Evolutionary conservation across 2,329 filamentous ascomycete species (phyloP), one percentile per base, ranked within the genome.

Genomic region (Penicillium vulpinum): DNA sequence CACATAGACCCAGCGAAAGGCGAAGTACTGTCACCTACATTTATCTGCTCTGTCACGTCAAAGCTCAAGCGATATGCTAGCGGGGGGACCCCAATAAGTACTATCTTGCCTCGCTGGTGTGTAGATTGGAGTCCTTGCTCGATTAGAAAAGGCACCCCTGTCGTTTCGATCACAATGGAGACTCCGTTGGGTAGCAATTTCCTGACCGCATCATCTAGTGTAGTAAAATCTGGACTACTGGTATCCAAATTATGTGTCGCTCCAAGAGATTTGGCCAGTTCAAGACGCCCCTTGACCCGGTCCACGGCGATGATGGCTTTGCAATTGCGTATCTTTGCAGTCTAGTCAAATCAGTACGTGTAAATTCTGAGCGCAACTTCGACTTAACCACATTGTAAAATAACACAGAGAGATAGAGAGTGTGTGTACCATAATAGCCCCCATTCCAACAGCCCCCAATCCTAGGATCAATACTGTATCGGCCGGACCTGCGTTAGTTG

Each of bases 1-100:
- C 28, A 29, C 28, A 51, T 11, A 22, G 40, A 18, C 11, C 7
- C 6, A 7, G 50, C 57, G 38, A 6, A 29, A 29, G 7, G 28
- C 28, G 28, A 29, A 9, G 28, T 2, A 29, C 28, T 29, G 28
- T 6, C 28, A 8, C 28, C 7, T 35, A 63, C 59, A 35, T 56
- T 55, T 0, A 64, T 36, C 21, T 61, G 47, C 4, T 50, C 31
- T 1, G 22, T 4, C 8, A 29, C 54, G 18, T 40, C 29, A 10
- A 64, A 15, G 5, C 33, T 35, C n/a, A 62, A n/a, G 0, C 29
- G n/a, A 22, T 57, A 65, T 1, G 44, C 75, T 2, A 74, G 70
- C 46, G 77, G 75, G 5, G 80, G 75, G 0, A 77, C 76, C 1
- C 82, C 81, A 18, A 84, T 78, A 55, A 83, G 75, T 1, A 83